Base-by-base conservation (phyloP, 1,284 basidiomycete genomes). In the Trichosporon ovoides region DNA sequence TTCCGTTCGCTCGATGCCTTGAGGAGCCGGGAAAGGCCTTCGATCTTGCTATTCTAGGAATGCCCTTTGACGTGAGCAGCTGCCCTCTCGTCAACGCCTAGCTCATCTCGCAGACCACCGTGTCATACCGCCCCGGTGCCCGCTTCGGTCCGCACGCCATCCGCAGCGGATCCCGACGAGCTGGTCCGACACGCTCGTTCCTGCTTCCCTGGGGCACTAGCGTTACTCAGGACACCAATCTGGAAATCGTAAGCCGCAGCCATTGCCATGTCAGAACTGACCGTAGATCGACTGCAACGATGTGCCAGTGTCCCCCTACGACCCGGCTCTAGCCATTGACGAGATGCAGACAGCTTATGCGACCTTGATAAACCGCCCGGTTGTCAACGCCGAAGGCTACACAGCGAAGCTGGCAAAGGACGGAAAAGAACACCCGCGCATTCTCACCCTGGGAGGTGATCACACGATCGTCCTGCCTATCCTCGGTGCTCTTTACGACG, bases 401-500 rank as follows among this genome's bases (percentile, higher is more conserved):
- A 65, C 61, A 0, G 33, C 53, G 6, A 46, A 58, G 36, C 57
- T 65, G 3, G 63, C 63, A 13, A 60, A 62, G 49, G 75, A 77
- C 58, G 73, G 73, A 24, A 60, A 69, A 56, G 67, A 71, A 48
- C 73, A 77, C 59, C 77, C 77, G 10, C 69, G 77, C 19, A 72
- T 80, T 52, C 71, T 80, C 14, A 71, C 77, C 7, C 67, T 79
- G 19, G 78, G 79, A 2, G 78, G 79, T 14, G 78, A 80, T 59
- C 78, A 80, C 63, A 79, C 78, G 9, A 72, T 74, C 22, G 77
- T 77, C 7, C 78, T 85, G 3, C 77, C 77, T 33, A 74, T 77
- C 54, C 67, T 78, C 14, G 66, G 75, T 14, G 70, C 73, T 13
- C 63, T 78, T 16, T 56, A 75, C 52, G 65, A 70, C 19, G 67